Evolutionary conservation across 2,329 filamentous ascomycete genomes (phyloP).

Genomic region (Grosmannia penicillata): DNA sequence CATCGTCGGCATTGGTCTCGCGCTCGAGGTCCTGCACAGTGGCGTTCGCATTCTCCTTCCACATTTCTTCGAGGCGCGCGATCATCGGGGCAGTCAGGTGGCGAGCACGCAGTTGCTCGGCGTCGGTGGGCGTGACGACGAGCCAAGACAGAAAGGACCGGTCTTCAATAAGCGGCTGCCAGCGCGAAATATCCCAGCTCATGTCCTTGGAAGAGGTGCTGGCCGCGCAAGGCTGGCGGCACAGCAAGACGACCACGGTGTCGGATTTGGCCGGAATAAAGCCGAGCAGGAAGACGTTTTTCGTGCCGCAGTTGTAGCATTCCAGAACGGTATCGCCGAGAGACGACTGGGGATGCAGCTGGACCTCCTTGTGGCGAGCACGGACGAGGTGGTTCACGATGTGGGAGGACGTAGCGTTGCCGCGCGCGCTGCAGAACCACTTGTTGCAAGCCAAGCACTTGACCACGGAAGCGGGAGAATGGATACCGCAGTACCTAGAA

Average conservation of each 20-base stretch:
- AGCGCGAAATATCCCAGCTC: slow-evolving; percentile 97
- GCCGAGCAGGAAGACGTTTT: slow-evolving; percentile 93
- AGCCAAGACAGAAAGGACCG: slow-evolving; percentile 92
- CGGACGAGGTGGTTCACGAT: slow-evolving; percentile 97
- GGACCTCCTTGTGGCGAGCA: slow-evolving; percentile 95
- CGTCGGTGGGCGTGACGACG: slow-evolving; percentile 74
- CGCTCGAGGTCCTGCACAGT: slow-evolving; percentile 89
- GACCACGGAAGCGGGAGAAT: slow-evolving; percentile 87
- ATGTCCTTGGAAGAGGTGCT: slow-evolving; percentile 96
- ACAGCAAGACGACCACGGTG: slow-evolving; percentile 91
- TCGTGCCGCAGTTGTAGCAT: slow-evolving; percentile 99
- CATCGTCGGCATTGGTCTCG: slow-evolving; percentile 80
- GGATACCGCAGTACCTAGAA: slow-evolving; percentile 83
- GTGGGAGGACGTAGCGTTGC: slow-evolving; percentile 91
- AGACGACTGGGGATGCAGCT: slow-evolving; percentile 83
- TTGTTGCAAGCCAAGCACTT: slow-evolving; percentile 94
- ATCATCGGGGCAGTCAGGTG: slow-evolving; percentile 91
- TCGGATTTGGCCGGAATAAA: slow-evolving; percentile 99
- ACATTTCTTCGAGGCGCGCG: slow-evolving; percentile 91
- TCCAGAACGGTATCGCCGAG: slow-evolving; percentile 93
- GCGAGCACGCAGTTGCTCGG: slow-evolving; percentile 87
- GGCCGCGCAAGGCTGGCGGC: slow-evolving; percentile 88
- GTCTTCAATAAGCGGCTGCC: slow-evolving; percentile 95
- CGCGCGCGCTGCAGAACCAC: slow-evolving; percentile 97
- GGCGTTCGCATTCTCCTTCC: slow-evolving; percentile 86